These are phyloP conservation scores for Sporothrix humicola DNA, from an alignment of 2,329 filamentous ascomycete species.

Conservation along the genomic window DNA sequence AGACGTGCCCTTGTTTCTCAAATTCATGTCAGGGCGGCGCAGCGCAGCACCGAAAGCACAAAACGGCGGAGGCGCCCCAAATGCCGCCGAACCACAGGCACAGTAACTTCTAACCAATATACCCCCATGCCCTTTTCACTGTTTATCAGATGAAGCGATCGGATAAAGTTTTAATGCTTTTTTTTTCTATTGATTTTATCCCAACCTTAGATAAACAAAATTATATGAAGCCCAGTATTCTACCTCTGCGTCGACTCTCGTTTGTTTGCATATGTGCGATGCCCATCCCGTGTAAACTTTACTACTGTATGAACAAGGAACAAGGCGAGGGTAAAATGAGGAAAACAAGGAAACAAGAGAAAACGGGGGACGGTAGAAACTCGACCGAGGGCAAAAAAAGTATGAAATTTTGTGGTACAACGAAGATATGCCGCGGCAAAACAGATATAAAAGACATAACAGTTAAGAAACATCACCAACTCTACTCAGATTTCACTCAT, in stretches of 20 bases:
- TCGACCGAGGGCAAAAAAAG: conserved; percentile 7
- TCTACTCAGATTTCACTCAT: not conserved
- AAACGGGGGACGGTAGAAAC: not conserved
- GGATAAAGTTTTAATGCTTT: conserved; percentile 31
- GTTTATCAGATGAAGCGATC: too few relatives aligned
- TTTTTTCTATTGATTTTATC: conserved; percentile 32
- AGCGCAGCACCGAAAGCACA: too few relatives aligned
- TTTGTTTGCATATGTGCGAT: not conserved
- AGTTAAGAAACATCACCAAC: not conserved
- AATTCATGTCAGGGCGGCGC: conserved; percentile 56
- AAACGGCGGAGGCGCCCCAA: too few relatives aligned
- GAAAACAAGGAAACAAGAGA: not conserved
- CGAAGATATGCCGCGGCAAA: not conserved
- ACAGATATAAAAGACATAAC: not conserved
- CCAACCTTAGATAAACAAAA: conserved; percentile 25
- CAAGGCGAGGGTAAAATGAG: not conserved
- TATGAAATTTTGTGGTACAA: conserved; percentile 29
- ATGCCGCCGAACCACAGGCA: too few relatives aligned
- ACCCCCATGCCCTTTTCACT: not conserved
- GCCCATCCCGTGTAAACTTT: not conserved
- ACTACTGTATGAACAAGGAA: conserved; percentile 18
- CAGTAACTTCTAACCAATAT: too few relatives aligned
- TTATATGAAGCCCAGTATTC: not conserved
- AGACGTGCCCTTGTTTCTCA: conserved; percentile 72
- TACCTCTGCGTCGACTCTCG: not conserved